Conservation (phyloP, 2,329 filamentous ascomycete species). For the Diaporthe humulicola region DNA sequence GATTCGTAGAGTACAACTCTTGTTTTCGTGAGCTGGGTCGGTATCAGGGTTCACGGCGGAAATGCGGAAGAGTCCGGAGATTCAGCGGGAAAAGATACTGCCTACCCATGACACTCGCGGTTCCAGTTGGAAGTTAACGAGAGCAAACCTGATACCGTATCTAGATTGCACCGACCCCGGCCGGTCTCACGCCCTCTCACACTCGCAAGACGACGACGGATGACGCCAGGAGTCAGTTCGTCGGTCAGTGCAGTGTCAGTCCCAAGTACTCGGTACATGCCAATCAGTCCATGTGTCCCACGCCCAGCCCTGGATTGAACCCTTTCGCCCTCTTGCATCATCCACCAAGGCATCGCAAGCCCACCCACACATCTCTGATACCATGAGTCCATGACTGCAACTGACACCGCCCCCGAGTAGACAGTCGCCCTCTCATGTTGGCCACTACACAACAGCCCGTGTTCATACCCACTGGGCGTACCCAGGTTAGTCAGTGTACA, state of each 20-base stretch:
- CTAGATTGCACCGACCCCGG: not conserved
- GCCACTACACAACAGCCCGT: not conserved
- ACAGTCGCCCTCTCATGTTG: not conserved
- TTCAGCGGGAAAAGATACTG: slow-evolving; percentile 15
- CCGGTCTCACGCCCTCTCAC: not conserved
- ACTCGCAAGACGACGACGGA: not conserved
- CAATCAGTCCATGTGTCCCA: not conserved
- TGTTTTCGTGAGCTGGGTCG: not conserved
- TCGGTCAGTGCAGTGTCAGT: not conserved
- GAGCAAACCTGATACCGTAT: not conserved
- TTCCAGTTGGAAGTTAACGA: not conserved
- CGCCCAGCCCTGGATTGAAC: slow-evolving; percentile 12
- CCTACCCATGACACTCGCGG: slow-evolving; percentile 9
- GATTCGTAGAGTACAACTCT: not conserved
- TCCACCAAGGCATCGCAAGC: slow-evolving; percentile 3
- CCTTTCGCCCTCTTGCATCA: slow-evolving; percentile 19
- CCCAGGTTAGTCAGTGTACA: no score
- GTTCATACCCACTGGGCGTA: not conserved
- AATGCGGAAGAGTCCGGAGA: slow-evolving; percentile 28
- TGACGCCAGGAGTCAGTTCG: slow-evolving; percentile 21
- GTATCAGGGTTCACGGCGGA: slow-evolving; percentile 20
- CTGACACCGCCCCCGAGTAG: slow-evolving; percentile 1
- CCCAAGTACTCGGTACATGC: not conserved
- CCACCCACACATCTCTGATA: not conserved
- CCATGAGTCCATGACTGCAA: not conserved